Conservation (phyloP, 495 filamentous ascomycete species). For the Lindgomyces ingoldianus region DNA sequence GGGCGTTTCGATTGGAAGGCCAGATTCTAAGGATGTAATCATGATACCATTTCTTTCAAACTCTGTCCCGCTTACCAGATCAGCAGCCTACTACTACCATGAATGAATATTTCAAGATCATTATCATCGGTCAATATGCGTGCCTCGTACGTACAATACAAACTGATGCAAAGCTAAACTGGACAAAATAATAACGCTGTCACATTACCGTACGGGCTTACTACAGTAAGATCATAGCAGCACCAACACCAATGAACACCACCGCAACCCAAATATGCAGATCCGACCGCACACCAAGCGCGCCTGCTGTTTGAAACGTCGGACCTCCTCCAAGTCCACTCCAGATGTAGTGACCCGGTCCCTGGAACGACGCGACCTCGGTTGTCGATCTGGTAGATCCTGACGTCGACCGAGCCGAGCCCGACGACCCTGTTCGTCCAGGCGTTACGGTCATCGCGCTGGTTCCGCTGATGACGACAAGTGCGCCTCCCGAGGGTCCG, state of each 20-base stretch:
- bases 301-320: not conserved
- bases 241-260: not conserved
- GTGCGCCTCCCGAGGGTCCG: not conserved
- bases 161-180: no score
- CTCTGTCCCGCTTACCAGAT: not conserved
- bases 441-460: constrained; percentile 1
- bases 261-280: not conserved
- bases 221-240: not conserved
- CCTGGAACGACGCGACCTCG: not conserved
- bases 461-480: not conserved
- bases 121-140: no score
- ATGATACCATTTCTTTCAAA: not conserved
- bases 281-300: not conserved
- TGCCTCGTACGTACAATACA: not conserved
- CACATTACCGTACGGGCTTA: no score
- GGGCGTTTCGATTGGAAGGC: no score
- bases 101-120: no score
- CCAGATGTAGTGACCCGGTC: not conserved
- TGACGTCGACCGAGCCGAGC: no score
- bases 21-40: not conserved
- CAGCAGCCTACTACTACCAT: no score
- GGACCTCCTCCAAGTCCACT: not conserved
- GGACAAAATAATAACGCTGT: no score
- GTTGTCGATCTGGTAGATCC: no score
- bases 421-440: not conserved